A percentile compares a stretch with the other conserved stretches of the same genome.
phyloP scores from a whole-genome alignment of 768 basidiomycete species.

The Filobasidium wieringae region DNA sequence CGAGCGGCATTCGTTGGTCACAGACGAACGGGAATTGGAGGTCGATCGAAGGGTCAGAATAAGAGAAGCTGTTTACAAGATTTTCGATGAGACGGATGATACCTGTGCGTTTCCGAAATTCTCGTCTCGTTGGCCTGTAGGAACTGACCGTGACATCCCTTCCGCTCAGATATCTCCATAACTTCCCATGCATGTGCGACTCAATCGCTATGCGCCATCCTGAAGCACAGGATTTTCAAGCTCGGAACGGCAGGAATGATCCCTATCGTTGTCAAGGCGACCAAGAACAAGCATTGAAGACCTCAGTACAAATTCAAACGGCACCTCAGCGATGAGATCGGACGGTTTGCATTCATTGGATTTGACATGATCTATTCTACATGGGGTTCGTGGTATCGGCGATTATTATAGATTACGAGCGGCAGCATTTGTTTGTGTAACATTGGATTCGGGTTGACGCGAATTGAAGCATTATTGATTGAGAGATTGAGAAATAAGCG shows the following conservation, averaged over 20 bases:
- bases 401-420: too few species aligned
- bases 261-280: constrained; percentile 34
- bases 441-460: too few species aligned
- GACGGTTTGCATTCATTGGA: too few species aligned
- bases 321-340: too few species aligned
- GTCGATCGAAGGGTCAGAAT: constrained; percentile 27
- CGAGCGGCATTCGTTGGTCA: not conserved
- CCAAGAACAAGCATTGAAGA: too few species aligned
- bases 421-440: too few species aligned
- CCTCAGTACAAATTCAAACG: too few species aligned
- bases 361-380: too few species aligned
- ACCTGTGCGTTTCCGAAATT: constrained; percentile 22
- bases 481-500: too few species aligned
- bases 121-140: not conserved
- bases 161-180: constrained; percentile 27
- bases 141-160: not conserved
- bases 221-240: constrained; percentile 29
- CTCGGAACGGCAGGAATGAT: constrained; percentile 37
- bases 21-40: constrained; percentile 32
- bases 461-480: too few species aligned
- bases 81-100: constrained; percentile 29
- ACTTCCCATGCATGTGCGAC: constrained; percentile 33
- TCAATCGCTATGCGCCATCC: constrained; percentile 27
- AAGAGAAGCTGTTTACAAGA: constrained; percentile 23
- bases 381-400: too few species aligned